Evolutionary conservation across 1,284 basidiomycete genomes (phyloP).

Genomic region (Rhizopogon hawkerae): DNA sequence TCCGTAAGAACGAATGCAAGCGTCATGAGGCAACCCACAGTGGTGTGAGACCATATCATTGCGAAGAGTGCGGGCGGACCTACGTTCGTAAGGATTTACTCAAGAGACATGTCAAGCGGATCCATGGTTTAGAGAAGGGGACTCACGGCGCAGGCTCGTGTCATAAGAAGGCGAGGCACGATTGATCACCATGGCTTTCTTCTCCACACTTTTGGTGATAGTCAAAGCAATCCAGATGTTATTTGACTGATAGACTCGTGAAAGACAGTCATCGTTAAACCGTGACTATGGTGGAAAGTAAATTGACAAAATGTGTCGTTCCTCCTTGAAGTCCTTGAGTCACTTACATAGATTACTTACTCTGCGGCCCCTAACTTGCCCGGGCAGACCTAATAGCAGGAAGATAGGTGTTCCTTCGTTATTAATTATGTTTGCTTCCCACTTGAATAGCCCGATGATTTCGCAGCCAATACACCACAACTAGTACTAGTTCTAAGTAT

Average conservation of each 20-base stretch:
- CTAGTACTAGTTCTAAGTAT: too few species aligned
- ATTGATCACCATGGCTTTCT: background rate
- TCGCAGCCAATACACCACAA: too few species aligned
- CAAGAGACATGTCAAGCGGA: conserved; percentile 50
- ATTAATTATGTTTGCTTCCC: too few species aligned
- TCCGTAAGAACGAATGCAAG: conserved; percentile 68
- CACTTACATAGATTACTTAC: too few species aligned
- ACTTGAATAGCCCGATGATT: too few species aligned
- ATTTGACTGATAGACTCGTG: background rate
- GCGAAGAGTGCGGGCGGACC: conserved; percentile 43
- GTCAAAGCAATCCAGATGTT: background rate
- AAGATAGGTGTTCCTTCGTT: too few species aligned
- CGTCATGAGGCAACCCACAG: conserved; percentile 59
- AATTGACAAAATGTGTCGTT: too few species aligned
- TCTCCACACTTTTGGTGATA: background rate
- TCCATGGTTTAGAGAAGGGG: conserved; percentile 35
- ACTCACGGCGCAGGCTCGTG: conserved; percentile 8
- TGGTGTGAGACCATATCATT: conserved; percentile 48
- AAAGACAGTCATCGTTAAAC: too few species aligned
- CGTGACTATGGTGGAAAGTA: too few species aligned
- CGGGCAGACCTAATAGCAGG: too few species aligned
- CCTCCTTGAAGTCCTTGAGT: too few species aligned
- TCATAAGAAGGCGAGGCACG: background rate
- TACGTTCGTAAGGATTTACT: conserved; percentile 60
- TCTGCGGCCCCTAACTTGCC: too few species aligned